phyloP scores from a whole-genome alignment of 129 eudicot species.

The Glebionis coronaria region DNA sequence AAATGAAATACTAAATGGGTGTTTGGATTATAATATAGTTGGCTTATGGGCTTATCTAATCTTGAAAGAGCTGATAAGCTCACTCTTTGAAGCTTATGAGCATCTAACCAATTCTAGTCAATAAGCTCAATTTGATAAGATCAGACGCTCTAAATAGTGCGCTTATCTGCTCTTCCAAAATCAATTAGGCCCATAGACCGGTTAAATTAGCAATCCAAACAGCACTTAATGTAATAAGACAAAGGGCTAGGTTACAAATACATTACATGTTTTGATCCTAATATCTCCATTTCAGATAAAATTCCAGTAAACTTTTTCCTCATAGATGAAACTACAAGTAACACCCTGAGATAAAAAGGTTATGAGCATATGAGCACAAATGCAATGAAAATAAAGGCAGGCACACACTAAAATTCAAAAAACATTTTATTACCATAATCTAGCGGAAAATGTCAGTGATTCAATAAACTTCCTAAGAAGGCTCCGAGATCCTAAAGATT shows the following conservation, averaged over 20 bases:
- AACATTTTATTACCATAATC: slow-evolving; percentile 59
- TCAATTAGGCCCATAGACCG: no score
- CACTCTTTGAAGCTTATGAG: no score
- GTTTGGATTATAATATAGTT: no score
- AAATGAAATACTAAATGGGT: neutral
- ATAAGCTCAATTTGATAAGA: no score
- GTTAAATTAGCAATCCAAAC: neutral
- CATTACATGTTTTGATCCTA: slow-evolving; percentile 87
- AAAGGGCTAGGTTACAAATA: slow-evolving; percentile 5
- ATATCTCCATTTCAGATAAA: slow-evolving; percentile 65
- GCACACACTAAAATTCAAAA: slow-evolving; percentile 4
- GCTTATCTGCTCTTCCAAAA: no score
- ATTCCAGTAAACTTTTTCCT: slow-evolving; percentile 67
- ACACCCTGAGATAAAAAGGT: slow-evolving; percentile 58
- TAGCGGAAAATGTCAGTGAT: slow-evolving; percentile 70
- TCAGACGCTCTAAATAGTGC: no score
- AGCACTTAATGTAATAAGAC: no score
- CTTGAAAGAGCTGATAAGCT: no score
- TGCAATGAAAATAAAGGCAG: slow-evolving; percentile 5
- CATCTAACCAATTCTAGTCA: no score
- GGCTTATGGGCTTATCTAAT: no score
- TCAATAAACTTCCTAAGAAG: slow-evolving; percentile 76
- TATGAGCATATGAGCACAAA: slow-evolving; percentile 8
- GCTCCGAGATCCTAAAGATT: slow-evolving; percentile 46
- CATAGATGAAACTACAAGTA: slow-evolving; percentile 60